A percentile compares a stretch with the other conserved stretches of the same genome.
Conservation (phyloP, 805 yeast genomes). For the Wickerhamiella hasegawae region DNA sequence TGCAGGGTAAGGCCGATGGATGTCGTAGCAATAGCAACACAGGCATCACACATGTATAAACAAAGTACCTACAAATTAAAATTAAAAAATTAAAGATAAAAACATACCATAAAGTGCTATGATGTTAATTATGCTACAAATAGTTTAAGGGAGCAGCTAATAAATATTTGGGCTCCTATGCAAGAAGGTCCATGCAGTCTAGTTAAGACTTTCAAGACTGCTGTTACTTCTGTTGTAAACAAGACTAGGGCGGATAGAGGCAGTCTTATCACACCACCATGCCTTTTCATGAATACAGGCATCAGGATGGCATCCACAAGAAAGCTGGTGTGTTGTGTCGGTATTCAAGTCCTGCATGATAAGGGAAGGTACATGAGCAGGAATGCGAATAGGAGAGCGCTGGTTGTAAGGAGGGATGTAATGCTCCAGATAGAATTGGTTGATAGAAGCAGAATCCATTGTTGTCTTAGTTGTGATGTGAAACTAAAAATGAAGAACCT, state of each 20-base stretch:
- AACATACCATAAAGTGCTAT: too few species aligned
- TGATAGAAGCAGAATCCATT: constrained; percentile 31
- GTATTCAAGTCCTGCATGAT: constrained; percentile 42
- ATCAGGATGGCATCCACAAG: constrained; percentile 28
- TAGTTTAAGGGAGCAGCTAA: too few species aligned
- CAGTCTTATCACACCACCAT: constrained; percentile 21
- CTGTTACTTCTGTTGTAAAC: constrained; percentile 12
- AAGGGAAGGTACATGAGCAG: constrained; percentile 39
- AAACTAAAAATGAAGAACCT: too few species aligned
- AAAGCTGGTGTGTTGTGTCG: constrained; percentile 29
- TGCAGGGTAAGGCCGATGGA: too few species aligned
- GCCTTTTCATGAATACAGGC: constrained; percentile 25
- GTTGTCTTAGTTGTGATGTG: constrained; percentile 1
- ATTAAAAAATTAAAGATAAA: too few species aligned
- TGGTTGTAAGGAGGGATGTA: constrained; percentile 30
- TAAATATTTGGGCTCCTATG: too few species aligned
- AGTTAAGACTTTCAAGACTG: constrained; percentile 4
- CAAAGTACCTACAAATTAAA: too few species aligned
- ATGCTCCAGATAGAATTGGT: constrained; percentile 26
- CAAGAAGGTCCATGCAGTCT: too few species aligned
- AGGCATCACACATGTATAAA: too few species aligned
- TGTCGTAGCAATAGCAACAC: too few species aligned
- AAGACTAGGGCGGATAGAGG: constrained; percentile 15
- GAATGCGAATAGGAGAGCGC: constrained; percentile 21
- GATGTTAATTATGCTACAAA: too few species aligned